Evolutionary conservation across 305 asterid species (phyloP).

Genomic region (Andrographis paniculata): DNA sequence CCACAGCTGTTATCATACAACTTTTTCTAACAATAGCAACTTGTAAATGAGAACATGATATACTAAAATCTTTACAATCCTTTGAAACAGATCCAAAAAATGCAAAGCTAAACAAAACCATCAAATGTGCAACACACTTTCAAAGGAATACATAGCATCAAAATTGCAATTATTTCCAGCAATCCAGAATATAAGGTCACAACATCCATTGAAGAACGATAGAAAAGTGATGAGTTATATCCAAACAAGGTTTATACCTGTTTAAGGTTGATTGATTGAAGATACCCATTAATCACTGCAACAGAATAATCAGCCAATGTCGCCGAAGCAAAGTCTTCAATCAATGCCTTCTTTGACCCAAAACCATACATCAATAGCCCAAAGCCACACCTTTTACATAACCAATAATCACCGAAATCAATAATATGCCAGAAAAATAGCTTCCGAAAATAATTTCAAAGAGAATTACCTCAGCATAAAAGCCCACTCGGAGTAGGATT

Average conservation of each 20-base stretch:
- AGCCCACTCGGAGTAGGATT: constrained; percentile 58
- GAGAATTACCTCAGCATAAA: constrained; percentile 43
- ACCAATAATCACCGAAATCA: neutral
- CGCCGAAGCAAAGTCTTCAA: constrained; percentile 78
- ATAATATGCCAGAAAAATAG: neutral
- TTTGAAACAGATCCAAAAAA: too few relatives aligned
- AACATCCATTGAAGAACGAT: neutral
- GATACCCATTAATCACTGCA: constrained; percentile 78
- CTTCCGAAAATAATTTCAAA: neutral
- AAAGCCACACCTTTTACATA: constrained; percentile 63
- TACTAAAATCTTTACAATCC: too few relatives aligned
- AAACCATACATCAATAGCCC: constrained; percentile 92
- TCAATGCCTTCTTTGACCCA: constrained; percentile 74
- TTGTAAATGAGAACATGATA: too few relatives aligned
- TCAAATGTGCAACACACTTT: too few relatives aligned
- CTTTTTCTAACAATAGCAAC: too few relatives aligned
- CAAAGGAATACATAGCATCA: too few relatives aligned
- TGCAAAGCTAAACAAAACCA: too few relatives aligned
- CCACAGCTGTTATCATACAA: too few relatives aligned
- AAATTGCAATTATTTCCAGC: too few relatives aligned
- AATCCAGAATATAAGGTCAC: too few relatives aligned
- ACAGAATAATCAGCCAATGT: constrained; percentile 74
- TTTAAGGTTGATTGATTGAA: constrained; percentile 75
- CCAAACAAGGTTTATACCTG: constrained; percentile 37
- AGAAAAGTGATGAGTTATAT: neutral